These are phyloP conservation scores for Austroboletus festivus DNA, from an alignment of 768 basidiomycete species.

Conservation along the genomic window DNA sequence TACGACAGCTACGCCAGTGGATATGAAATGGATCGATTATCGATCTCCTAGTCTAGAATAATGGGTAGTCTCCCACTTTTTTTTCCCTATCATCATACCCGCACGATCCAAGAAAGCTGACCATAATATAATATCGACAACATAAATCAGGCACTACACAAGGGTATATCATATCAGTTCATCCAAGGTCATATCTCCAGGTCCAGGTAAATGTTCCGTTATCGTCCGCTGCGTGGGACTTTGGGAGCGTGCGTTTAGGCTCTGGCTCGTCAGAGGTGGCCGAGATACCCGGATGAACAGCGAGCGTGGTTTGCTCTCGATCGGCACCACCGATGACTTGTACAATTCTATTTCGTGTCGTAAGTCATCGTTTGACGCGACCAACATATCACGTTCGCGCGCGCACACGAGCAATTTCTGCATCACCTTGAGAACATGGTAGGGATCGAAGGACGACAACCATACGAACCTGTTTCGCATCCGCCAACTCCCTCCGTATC, in stretches of 20 bases:
- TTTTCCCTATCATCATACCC: too few species aligned
- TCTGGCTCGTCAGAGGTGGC: constrained; percentile 44
- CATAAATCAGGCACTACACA: constrained; percentile 13
- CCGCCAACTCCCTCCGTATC: constrained; percentile 74
- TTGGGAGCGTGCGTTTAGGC: constrained; percentile 30
- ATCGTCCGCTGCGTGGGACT: constrained; percentile 17
- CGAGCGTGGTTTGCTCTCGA: constrained; percentile 52
- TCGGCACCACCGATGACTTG: constrained; percentile 51
- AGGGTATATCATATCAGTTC: constrained; percentile 34
- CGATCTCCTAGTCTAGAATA: constrained; percentile 11
- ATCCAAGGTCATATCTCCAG: constrained; percentile 52
- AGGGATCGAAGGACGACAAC: background rate
- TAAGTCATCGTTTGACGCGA: constrained; percentile 44
- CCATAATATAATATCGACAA: too few species aligned
- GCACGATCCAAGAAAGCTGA: too few species aligned
- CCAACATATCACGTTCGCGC: constrained; percentile 48
- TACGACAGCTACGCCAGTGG: constrained; percentile 19
- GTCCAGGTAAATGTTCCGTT: constrained; percentile 35
- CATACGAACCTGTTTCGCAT: constrained; percentile 70
- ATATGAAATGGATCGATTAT: constrained; percentile 15
- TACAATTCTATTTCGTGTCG: constrained; percentile 57
- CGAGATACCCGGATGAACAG: constrained; percentile 45
- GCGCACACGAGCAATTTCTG: constrained; percentile 49
- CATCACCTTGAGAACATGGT: background rate
- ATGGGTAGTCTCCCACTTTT: too few species aligned